A percentile compares a stretch with the other conserved stretches of the same genome.
Evolutionary conservation across 768 basidiomycete species (phyloP).

Genomic region (Collybiopsis luxurians): DNA sequence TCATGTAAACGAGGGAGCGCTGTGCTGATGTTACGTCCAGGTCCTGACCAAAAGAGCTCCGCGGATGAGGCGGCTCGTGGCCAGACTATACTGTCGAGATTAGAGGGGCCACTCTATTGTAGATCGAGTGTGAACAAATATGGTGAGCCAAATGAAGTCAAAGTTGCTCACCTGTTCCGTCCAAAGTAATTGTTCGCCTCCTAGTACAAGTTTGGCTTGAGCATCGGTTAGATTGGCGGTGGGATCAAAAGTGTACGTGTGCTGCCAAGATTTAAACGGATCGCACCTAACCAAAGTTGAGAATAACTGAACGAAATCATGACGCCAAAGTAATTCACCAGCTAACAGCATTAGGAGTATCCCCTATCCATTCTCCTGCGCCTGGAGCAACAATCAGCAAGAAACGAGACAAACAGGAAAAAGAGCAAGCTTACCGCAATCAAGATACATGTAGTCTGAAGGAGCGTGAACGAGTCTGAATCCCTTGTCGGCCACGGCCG

Average conservation of each 20-base stretch:
- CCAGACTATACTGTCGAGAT: slow-evolving; percentile 69
- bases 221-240: slow-evolving; percentile 47
- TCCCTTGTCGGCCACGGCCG: slow-evolving; percentile 57
- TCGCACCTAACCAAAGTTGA: slow-evolving; percentile 33
- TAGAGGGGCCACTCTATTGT: slow-evolving; percentile 28
- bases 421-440: slow-evolving; percentile 43
- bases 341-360: slow-evolving; percentile 35
- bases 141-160: too few species aligned
- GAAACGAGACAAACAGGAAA: background rate
- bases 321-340: slow-evolving; percentile 43
- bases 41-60: slow-evolving; percentile 76
- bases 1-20: slow-evolving; percentile 71
- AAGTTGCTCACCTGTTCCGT: slow-evolving; percentile 56
- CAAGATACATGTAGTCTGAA: slow-evolving; percentile 79
- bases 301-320: background rate
- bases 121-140: too few species aligned
- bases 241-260: slow-evolving; percentile 74
- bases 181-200: slow-evolving; percentile 35
- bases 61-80: slow-evolving; percentile 70
- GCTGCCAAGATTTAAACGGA: slow-evolving; percentile 80
- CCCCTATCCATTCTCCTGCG: slow-evolving; percentile 67
- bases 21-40: slow-evolving; percentile 33
- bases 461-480: slow-evolving; percentile 65
- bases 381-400: slow-evolving; percentile 20
- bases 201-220: slow-evolving; percentile 57